Evolutionary conservation across 139 green algal species (phyloP).

Genomic region (Chlamydomonas schloesseri): DNA sequence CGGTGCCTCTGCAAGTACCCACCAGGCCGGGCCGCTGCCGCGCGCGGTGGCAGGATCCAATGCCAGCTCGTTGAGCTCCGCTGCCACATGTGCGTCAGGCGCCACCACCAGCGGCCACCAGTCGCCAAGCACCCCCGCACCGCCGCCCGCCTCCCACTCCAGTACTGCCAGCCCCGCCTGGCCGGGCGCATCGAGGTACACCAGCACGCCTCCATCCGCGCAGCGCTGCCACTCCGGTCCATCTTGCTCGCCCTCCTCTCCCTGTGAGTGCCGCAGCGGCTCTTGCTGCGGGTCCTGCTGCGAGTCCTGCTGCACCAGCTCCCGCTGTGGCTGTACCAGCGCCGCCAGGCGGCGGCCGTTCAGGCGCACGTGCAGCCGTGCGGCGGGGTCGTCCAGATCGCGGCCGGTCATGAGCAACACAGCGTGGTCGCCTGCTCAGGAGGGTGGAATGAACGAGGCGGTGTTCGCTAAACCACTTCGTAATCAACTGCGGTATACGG

Average conservation of each 20-base stretch:
- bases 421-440: conserved; percentile 1
- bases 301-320: no score
- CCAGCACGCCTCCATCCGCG: background rate
- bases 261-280: background rate
- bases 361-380: conserved; percentile 6
- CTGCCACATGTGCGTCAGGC: background rate
- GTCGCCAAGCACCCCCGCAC: conserved; percentile 1
- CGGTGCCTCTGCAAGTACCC: no score
- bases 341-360: conserved; percentile 10
- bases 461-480: background rate
- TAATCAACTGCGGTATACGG: background rate
- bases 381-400: background rate
- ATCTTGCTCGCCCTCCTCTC: background rate
- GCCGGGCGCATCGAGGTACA: background rate
- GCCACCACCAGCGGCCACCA: conserved; percentile 39
- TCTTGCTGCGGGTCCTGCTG: no score
- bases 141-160: conserved; percentile 15
- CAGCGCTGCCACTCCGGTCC: background rate
- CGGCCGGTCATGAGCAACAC: background rate
- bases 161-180: conserved; percentile 9
- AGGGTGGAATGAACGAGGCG: background rate
- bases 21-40: no score
- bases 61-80: conserved; percentile 10
- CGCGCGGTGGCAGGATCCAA: background rate
- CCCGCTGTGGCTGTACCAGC: background rate